Base-by-base conservation (phyloP, 257 asterid genomes). In the Verbena officinalis region DNA sequence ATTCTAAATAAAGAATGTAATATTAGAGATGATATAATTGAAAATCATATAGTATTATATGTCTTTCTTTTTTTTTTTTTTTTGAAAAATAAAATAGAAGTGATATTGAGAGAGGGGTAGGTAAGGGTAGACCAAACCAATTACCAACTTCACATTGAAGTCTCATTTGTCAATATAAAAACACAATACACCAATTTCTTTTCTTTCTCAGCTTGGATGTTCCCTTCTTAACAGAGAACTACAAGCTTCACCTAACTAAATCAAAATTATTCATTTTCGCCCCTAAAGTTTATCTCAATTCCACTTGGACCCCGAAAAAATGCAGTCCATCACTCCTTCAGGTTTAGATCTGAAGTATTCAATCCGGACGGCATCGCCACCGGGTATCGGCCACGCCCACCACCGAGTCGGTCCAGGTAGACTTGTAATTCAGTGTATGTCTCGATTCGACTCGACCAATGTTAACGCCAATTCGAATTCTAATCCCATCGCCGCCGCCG, bases 131-230 rank as follows among this genome's bases (percentile, higher is more conserved):
- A 85, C 81, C 76, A 27, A 70, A 66, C 75, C 72, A 68, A 70
- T 52, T 48, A 42, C 42, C 9, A 70, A 46, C 56, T n/a, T 12
- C 65, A 13, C 40, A 7, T 58, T 20, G 7, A 58, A 34, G 48
- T 34, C 68, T 56, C 54, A 40, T 42, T 21, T 39, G 23, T n/a
- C 50, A 39, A 23, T 86, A 86, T 83, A 89, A 19, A 86, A 72
- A 16, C 80, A 73, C 77, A 75, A 14, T 33, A 14, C 16, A 1
- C 48, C 64, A 57, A 15, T 48, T 52, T 15, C 51, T 1, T 45
- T 67, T 7, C 4, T 71, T 51, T 68, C 90, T 76, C 88, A 89
- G 93, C 95, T 86, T 89, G 86, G 73, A 73, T 67, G 91, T 89
- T 84, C 90, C 79, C 70, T 81, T 78, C 51, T 48, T 7, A n/a